A percentile compares a stretch with the other conserved stretches of the same genome.
phyloP scores from a whole-genome alignment of 225 moss, liverwort and hornwort genomes.

The Takakia lepidozioides region DNA sequence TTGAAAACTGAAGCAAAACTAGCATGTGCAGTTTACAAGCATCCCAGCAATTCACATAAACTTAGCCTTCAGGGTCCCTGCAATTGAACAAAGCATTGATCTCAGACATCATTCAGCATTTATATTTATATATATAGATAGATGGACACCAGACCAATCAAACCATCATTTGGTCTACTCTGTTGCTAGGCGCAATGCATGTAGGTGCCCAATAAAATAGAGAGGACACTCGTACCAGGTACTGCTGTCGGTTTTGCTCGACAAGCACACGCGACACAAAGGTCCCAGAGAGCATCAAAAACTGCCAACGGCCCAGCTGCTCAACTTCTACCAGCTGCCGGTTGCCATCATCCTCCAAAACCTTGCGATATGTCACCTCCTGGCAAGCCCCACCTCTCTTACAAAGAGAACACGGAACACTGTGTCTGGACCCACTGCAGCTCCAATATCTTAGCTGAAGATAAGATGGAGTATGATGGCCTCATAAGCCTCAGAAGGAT shows the following conservation, averaged over 20 bases:
- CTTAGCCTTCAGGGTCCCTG: background rate
- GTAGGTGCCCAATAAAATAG: background rate
- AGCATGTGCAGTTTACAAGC: too few relatives aligned
- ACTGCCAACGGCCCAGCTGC: slow-evolving; percentile 86
- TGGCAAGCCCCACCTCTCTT: slow-evolving; percentile 16
- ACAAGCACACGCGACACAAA: slow-evolving; percentile 70
- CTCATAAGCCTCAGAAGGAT: too few relatives aligned
- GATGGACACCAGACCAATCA: background rate
- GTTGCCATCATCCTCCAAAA: slow-evolving; percentile 83
- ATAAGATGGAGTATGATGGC: too few relatives aligned
- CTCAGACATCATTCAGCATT: background rate
- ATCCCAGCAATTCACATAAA: too few relatives aligned
- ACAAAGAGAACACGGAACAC: background rate
- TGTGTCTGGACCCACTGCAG: too few relatives aligned
- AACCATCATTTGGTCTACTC: background rate
- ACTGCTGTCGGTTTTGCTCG: slow-evolving; percentile 57
- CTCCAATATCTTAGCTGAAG: background rate
- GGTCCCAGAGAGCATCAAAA: slow-evolving; percentile 68
- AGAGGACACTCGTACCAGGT: slow-evolving; percentile 22
- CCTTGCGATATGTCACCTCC: slow-evolving; percentile 80
- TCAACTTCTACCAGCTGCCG: slow-evolving; percentile 89
- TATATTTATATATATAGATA: background rate
- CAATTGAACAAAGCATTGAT: background rate
- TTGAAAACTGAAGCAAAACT: too few relatives aligned
- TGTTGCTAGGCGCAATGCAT: background rate